Evolutionary conservation across 768 basidiomycete genomes (phyloP).

Genomic region (Inosperma sp.): DNA sequence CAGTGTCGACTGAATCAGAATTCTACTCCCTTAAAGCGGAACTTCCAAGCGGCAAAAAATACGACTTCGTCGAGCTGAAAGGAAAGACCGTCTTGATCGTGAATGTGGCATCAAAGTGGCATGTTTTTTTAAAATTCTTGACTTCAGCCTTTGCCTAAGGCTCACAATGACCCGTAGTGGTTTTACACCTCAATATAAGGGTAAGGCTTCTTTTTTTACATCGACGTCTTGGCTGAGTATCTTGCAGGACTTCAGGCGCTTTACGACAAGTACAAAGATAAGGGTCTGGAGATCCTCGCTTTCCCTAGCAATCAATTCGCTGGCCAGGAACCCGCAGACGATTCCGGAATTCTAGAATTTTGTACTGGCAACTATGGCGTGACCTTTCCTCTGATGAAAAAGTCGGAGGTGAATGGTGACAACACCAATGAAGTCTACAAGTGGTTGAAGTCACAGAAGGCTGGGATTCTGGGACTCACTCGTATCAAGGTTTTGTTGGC

Average conservation of each 20-base stretch:
- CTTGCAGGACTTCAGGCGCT: conserved; percentile 66
- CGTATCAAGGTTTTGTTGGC: too few species aligned
- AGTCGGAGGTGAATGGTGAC: too few species aligned
- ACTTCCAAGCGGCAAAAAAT: conserved; percentile 49
- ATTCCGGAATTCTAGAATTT: too few species aligned
- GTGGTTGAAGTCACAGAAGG: too few species aligned
- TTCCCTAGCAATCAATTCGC: conserved; percentile 96
- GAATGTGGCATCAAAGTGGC: conserved; percentile 76
- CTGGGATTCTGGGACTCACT: too few species aligned
- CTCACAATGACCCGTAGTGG: conserved; percentile 46
- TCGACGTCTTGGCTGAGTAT: neutral
- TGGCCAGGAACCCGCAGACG: conserved; percentile 76
- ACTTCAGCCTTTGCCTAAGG: neutral
- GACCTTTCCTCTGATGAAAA: too few species aligned
- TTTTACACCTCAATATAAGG: conserved; percentile 77
- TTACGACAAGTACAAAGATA: too few species aligned
- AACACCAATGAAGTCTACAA: too few species aligned
- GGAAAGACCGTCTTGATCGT: too few species aligned
- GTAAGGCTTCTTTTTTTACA: conserved; percentile 34
- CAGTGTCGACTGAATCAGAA: conserved; percentile 24
- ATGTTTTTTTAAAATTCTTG: conserved; percentile 16
- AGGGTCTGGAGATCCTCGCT: conserved; percentile 83
- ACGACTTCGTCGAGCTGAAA: too few species aligned
- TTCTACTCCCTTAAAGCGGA: conserved; percentile 72
- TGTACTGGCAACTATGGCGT: too few species aligned